Conservation (phyloP, 345 rosid genomes). For the Dovyalis caffra region DNA sequence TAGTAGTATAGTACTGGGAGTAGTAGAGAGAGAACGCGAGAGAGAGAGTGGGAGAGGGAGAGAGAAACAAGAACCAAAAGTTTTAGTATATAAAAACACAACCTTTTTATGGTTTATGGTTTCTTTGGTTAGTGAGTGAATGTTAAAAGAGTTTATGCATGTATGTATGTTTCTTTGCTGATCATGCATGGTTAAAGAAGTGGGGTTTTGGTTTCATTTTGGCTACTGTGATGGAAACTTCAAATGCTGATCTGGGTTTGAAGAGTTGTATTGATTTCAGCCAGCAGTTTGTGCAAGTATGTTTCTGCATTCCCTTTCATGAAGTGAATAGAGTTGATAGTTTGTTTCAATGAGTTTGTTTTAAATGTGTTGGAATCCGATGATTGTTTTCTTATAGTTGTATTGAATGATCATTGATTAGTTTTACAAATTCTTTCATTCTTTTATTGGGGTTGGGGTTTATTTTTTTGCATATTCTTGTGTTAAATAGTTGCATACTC, state of each 20-base stretch:
- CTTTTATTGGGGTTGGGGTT: slow-evolving; percentile 50
- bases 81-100: slow-evolving; percentile 38
- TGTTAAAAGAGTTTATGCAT: slow-evolving; percentile 15
- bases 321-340: slow-evolving; percentile 29
- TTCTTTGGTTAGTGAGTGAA: slow-evolving; percentile 41
- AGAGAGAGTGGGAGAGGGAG: slow-evolving; percentile 15
- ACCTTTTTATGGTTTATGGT: slow-evolving; percentile 35
- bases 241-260: slow-evolving; percentile 47
- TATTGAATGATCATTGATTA: slow-evolving; percentile 24
- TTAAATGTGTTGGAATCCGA: slow-evolving; percentile 81
- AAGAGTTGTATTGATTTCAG: slow-evolving; percentile 35
- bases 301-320: slow-evolving; percentile 29
- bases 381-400: slow-evolving; percentile 67
- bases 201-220: slow-evolving; percentile 19
- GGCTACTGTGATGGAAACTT: slow-evolving; percentile 32
- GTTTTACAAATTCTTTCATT: slow-evolving; percentile 69
- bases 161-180: slow-evolving; percentile 13
- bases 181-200: slow-evolving; percentile 14
- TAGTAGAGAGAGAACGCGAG: slow-evolving; percentile 9
- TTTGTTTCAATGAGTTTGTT: slow-evolving; percentile 47
- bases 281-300: slow-evolving; percentile 38
- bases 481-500: slow-evolving; percentile 9
- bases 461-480: slow-evolving; percentile 22
- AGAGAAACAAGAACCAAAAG: slow-evolving; percentile 7
- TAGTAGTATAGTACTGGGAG: slow-evolving; percentile 31